Evolutionary conservation across 306 rosid species (phyloP).

Genomic region (Purshia tridentata): DNA sequence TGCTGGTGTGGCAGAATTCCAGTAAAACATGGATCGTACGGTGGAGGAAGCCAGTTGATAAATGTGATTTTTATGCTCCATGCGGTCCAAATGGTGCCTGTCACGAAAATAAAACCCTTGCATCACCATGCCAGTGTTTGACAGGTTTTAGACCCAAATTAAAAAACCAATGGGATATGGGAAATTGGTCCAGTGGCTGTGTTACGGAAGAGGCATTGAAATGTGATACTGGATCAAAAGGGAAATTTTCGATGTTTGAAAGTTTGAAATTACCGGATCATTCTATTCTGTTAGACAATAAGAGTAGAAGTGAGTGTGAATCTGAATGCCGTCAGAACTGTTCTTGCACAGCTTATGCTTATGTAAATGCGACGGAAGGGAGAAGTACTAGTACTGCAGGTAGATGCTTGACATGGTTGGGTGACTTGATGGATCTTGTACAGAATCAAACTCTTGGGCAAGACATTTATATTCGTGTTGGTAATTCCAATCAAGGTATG

Average conservation of each 20-base stretch:
- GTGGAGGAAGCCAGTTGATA: not conserved
- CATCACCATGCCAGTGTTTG: conserved; percentile 4
- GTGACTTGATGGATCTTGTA: not conserved
- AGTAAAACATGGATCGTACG: not conserved
- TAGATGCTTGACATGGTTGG: not conserved
- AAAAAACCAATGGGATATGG: not conserved
- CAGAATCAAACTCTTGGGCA: not conserved
- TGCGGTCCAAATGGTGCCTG: conserved; percentile 2
- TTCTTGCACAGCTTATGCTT: conserved; percentile 47
- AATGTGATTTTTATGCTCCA: not conserved
- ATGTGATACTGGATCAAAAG: conserved; percentile 14
- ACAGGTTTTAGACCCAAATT: not conserved
- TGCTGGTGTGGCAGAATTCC: not conserved
- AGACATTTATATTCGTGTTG: not conserved
- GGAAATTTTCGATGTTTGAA: not conserved
- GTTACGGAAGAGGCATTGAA: conserved; percentile 31
- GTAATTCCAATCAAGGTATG: not conserved
- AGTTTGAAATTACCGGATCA: conserved; percentile 6
- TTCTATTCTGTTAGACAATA: not conserved
- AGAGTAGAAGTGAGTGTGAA: conserved; percentile 33
- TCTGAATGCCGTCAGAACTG: conserved; percentile 36
- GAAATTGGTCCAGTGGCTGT: conserved; percentile 40
- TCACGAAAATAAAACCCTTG: not conserved
- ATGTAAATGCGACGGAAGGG: not conserved
- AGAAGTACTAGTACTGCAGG: too few species aligned